phyloP scores from a whole-genome alignment of 2,329 filamentous ascomycete genomes.

The Calonectria fujianensis region DNA sequence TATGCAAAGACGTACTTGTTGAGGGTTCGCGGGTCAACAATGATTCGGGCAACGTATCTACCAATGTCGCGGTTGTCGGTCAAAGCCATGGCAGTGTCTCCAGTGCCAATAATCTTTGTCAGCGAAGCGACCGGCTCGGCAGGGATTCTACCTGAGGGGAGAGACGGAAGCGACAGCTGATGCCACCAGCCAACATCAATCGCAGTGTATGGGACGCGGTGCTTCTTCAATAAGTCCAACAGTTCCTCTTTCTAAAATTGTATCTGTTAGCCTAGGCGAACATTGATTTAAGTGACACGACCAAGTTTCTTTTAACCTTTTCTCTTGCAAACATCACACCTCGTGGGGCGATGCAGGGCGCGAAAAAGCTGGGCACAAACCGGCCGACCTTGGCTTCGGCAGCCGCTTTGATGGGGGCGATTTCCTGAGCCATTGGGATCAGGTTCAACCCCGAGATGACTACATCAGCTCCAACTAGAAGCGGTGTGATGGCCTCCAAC shows the following conservation, averaged over 20 bases:
- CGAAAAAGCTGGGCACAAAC: conserved; percentile 7
- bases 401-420: background rate
- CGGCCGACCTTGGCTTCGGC: background rate
- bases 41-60: background rate
- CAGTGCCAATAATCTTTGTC: background rate
- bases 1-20: conserved; percentile 10
- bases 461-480: conserved; percentile 1
- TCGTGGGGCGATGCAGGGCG: background rate
- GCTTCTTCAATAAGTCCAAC: background rate
- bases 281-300: background rate
- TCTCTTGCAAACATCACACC: conserved; percentile 15
- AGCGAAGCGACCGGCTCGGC: background rate
- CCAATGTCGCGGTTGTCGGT: conserved; percentile 1
- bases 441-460: background rate
- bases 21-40: conserved; percentile 5
- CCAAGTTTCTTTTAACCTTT: background rate
- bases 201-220: background rate
- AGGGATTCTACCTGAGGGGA: background rate
- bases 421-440: background rate
- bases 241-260: conserved; percentile 2
- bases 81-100: background rate
- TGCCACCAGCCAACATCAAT: background rate
- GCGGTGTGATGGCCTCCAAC: background rate
- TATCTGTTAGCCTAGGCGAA: background rate
- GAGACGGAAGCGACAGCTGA: background rate